Evolutionary conservation across 371 early-diverging fungal genomes (phyloP), one percentile per base, ranked within the genome.

Genomic region (Zychaea mexicana): DNA sequence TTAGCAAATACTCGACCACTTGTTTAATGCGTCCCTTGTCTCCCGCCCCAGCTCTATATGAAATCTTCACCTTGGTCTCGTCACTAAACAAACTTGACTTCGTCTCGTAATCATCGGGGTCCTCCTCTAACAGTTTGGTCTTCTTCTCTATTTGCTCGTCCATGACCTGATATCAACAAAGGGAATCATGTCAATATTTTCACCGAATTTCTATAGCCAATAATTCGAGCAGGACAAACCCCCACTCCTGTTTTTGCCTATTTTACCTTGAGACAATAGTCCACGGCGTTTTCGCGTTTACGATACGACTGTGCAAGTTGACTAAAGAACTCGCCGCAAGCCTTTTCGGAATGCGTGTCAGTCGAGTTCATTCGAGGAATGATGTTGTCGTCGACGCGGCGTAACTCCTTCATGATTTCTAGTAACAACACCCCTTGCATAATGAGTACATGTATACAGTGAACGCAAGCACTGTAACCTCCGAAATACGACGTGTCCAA

Each of bases 361-460:
- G 90, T 90, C 19, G 81, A 79, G 76, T 92, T 92, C 69, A 92
- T 78, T 52, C 88, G 85, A 31, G 90, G 82, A 65, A 91, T 88
- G 52, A 92, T 90, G 70, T 90, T 92, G 72, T 92, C 92, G 71
- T 92, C 93, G n/a, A 90, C 82, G 63, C 82, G 81, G 62, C 93
- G 89, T 68, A 88, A 80, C 69, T 87, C 87, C 70, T 87, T 87
- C 86, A 92, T 81, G 3, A 78, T 67, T 49, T 90, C 84, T 85
- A 82, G 27, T 13, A 47, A 45, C 56, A 36, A 21, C n/a, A n/a
- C n/a, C n/a, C n/a, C n/a, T n/a, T n/a, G n/a, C n/a, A n/a, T n/a
- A n/a, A n/a, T n/a, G n/a, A n/a, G n/a, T n/a, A n/a, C n/a, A n/a
- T n/a, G n/a, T n/a, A n/a, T n/a, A n/a, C n/a, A n/a, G n/a, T n/a